phyloP scores from a whole-genome alignment of 148 eudicot genomes.

The Heliosperma pusillum region DNA sequence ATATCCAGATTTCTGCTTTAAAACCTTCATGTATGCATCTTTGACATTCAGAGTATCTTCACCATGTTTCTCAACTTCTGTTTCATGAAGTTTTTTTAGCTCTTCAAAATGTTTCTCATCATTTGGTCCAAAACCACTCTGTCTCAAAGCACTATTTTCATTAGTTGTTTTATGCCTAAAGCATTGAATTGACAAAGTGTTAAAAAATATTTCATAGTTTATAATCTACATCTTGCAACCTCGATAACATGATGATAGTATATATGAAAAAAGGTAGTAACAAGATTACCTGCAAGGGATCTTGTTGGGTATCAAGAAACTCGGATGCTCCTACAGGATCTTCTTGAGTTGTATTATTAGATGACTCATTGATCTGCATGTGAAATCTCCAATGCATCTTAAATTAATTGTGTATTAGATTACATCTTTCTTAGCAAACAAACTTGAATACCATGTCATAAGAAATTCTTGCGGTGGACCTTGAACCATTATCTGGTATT shows the following conservation, averaged over 20 bases:
- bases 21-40: slow-evolving; percentile 4
- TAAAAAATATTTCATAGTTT: too few species aligned
- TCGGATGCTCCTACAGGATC: background rate
- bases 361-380: background rate
- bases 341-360: background rate
- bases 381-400: background rate
- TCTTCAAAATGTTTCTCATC: background rate
- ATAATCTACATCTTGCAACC: too few species aligned
- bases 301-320: background rate
- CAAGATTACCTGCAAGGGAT: background rate
- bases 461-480: slow-evolving; percentile 1
- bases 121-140: background rate
- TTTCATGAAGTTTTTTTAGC: background rate
- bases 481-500: slow-evolving; percentile 1
- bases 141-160: too few species aligned
- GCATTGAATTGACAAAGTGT: too few species aligned
- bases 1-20: background rate
- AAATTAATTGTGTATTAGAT: too few species aligned
- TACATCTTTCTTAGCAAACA: background rate
- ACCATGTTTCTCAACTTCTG: background rate
- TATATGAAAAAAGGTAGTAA: too few species aligned
- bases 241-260: too few species aligned
- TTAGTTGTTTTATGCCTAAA: too few species aligned
- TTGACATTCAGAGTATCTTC: background rate
- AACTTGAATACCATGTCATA: background rate